Evolutionary conservation across 2,329 filamentous ascomycete genomes (phyloP), one percentile per base, ranked within the genome.

Genomic region (Diaporthe destruens): DNA sequence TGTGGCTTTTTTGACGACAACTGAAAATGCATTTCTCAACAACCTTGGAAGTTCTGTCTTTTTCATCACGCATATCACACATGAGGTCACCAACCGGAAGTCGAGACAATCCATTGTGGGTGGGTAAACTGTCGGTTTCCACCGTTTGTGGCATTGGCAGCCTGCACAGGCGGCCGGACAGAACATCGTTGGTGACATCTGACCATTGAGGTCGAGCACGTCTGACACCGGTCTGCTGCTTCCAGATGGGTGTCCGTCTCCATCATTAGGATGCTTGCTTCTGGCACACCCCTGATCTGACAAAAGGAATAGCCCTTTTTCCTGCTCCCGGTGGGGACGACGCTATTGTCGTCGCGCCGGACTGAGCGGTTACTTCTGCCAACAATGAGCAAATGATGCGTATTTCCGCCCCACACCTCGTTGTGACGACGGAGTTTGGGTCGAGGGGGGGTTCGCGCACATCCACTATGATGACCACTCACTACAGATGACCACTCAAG

Each of bases 181-280:
- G 12, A 53, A 23, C 32, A 66, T 53, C 61, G 44, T 66, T 34
- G 61, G 61, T 20, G 23, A 5, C 61, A 18, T 16, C 61, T 53
- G 29, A 39, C 44, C 44, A 36, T 14, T 23, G 44, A 65, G 9
- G 12, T 65, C 14, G 44, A 65, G 20, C 61, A 51, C 20, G 20
- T 32, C 20, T 34, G 61, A 53, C 25, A 53, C 44, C 61, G 61
- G 61, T 66, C 61, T 66, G 47, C 44, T 53, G 18, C 32, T 18
- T 9, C 44, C 9, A 25, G 16, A 25, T 53, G 44, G 14, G 25
- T 7, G 5, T 25, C 32, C 32, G n/a, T 25, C 44, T 53, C 47
- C 6, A 29, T 25, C 32, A 66, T 47, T 8, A 66, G 34, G 47
- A 5, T 25, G 32, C 32, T 66, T 66, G 47, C 61, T 66, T 66